Base-by-base conservation (phyloP, 768 basidiomycete species). In the Auriculariales sp. region DNA sequence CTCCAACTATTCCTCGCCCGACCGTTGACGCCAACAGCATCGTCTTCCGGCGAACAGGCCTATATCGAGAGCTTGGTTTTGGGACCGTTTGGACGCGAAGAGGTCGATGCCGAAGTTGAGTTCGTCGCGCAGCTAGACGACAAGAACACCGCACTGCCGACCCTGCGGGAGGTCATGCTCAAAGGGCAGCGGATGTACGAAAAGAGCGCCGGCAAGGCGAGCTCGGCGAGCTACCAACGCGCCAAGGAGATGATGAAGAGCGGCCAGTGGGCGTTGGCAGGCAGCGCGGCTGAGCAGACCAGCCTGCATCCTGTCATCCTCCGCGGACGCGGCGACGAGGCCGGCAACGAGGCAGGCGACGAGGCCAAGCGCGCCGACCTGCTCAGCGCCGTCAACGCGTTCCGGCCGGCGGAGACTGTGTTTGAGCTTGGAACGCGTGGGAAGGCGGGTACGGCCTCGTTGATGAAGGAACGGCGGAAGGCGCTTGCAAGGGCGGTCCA, bases 161-260 rank as follows among this genome's bases (percentile, higher is more conserved):
- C 72, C 35, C 66, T 94, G 27, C 72, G 83, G 19, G 78, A 80
- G 3, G 88, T 97, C 52, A 93, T 94, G 80, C 72, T 72, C 53
- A 79, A 88, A 47, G 93, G 92, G 0, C 91, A 97, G 55, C 67
- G 74, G 2, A 85, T 98, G 88, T 98, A 94, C 62, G 92, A 97
- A 58, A 80, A 91, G 28, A 89, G 87, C 53, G 83, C 89, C 62
- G 85, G 84, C 19, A 95, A 93, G 60, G 93, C 94, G 15, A 85
- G 81, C 58, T 73, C 75, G 14, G 80, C 81, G 50, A 85, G 83
- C 59, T 89, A 97, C 66, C 79, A 81, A 55, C 79, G 92, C 4
- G 84, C 93, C 12, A 98, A 98, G 59, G 83, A 81, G 51, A 83
- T 95, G 71, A 70, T 73, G 45, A 87, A 85, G 57, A 74, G 75